A percentile compares a stretch with the other conserved stretches of the same genome.
These are phyloP conservation scores for Aspergillus coremiiformis DNA, from an alignment of 495 filamentous ascomycete genomes.

Conservation along the genomic window DNA sequence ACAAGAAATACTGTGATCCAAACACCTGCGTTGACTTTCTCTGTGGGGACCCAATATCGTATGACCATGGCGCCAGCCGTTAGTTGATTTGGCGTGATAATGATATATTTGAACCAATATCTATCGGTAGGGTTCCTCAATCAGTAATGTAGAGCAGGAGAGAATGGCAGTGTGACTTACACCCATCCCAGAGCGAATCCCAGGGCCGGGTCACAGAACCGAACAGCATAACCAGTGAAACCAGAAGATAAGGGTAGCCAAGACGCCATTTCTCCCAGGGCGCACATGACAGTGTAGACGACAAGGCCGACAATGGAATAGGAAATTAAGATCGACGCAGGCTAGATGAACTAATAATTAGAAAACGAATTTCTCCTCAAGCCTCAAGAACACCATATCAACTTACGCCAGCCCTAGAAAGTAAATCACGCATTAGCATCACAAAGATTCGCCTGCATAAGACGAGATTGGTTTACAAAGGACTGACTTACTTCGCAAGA, in stretches of 20 bases:
- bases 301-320: conserved; percentile 54
- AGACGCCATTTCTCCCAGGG: conserved; percentile 62
- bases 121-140: conserved; percentile 9
- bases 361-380: neutral
- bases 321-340: conserved; percentile 65
- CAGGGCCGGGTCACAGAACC: conserved; percentile 58
- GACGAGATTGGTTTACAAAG: too few relatives aligned
- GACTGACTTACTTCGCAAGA: conserved; percentile 43
- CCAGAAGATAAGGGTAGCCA: conserved; percentile 56
- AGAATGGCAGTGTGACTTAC: conserved; percentile 15
- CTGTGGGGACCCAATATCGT: conserved; percentile 55
- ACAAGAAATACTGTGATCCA: conserved; percentile 51
- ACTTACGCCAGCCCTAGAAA: conserved; percentile 34
- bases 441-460: neutral
- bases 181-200: conserved; percentile 64
- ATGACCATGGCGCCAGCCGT: conserved; percentile 74
- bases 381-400: neutral
- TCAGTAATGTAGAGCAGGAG: neutral
- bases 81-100: conserved; percentile 73
- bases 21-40: conserved; percentile 40
- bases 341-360: conserved; percentile 39
- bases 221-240: conserved; percentile 54
- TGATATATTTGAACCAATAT: conserved; percentile 61
- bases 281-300: conserved; percentile 59
- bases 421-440: neutral